Evolutionary conservation across 352 stramenopile genomes (phyloP), one percentile per base, ranked within the genome.

Genomic region (Pythium phragmitis): DNA sequence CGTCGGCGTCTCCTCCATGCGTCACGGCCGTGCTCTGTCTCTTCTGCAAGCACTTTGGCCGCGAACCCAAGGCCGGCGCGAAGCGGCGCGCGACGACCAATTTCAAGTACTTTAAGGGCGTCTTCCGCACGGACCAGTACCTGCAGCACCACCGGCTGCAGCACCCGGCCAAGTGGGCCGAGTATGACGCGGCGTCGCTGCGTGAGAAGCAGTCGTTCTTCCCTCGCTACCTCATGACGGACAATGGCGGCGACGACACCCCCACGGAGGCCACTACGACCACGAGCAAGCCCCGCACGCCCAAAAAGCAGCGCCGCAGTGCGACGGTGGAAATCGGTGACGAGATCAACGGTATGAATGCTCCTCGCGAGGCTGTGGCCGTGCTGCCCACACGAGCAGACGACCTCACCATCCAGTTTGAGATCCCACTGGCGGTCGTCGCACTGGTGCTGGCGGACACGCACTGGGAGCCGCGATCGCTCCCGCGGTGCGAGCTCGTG

Each of bases 91-190:
- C 70, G 26, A 88, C 76, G 17, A 77, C 73, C 57, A 90, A 87
- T 53, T 59, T 86, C 67, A 87, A 88, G 59, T 88, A 85, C 63
- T 90, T 88, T 55, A 80, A 80, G 28, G 70, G 73, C 43, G 73
- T 72, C 7, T 90, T 88, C 61, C 75, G 81, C 52, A 88, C 81
- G 37, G 79, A 90, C 65, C 81, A 88, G 71, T 90, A 88, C 69
- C 42, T 84, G 63, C 81, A 90, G 65, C 81, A 90, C 77, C 68
- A 87, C 53, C 53, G 73, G n/a, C 66, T 83, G 47, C 80, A 81
- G 47, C 81, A 90, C 63, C 64, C 71, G 54, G 49, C 67, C 50
- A 72, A 68, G 46, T 90, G 79, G 81, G 53, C 58, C 30, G 60
- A 60, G 37, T 90, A 90, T 57, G 67, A 81, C n/a, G 48, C 59